These are phyloP conservation scores for Begonia loranthoides DNA, from an alignment of 306 rosid species.

Conservation along the genomic window DNA sequence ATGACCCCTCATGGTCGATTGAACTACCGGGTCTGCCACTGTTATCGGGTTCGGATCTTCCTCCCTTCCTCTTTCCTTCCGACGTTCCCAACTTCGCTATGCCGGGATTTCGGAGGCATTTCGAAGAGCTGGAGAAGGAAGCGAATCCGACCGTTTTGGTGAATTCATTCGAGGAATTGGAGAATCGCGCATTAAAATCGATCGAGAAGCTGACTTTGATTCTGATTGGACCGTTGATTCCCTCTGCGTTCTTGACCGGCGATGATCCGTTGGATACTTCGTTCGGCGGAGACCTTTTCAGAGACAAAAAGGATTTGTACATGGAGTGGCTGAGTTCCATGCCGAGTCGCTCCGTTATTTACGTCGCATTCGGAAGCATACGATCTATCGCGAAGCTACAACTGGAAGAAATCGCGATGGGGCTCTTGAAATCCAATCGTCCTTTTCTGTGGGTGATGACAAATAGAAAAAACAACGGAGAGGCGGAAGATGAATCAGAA, in stretches of 20 bases:
- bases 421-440: background rate
- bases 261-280: conserved; percentile 3
- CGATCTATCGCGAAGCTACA: background rate
- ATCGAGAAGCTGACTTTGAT: conserved; percentile 5
- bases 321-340: conserved; percentile 2
- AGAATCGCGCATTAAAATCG: conserved; percentile 17
- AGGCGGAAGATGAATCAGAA: background rate
- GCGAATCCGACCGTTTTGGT: conserved; percentile 14
- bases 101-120: conserved; percentile 15
- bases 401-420: conserved; percentile 5
- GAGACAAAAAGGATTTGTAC: background rate
- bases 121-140: conserved; percentile 11
- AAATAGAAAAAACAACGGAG: background rate
- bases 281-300: conserved; percentile 3
- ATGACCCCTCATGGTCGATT: background rate
- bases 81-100: conserved; percentile 4
- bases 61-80: conserved; percentile 2
- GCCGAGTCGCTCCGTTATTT: conserved; percentile 5
- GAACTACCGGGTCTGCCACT: conserved; percentile 5
- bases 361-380: conserved; percentile 12
- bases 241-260: conserved; percentile 5
- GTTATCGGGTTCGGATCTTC: background rate
- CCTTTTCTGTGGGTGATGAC: conserved; percentile 17
- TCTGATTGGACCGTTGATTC: conserved; percentile 10
- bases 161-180: conserved; percentile 32